Percentiles rank a stretch among this genome's conserved stretches.
phyloP scores from a whole-genome alignment of 2,329 filamentous ascomycete species.

The Dactylellina parvicollis region DNA sequence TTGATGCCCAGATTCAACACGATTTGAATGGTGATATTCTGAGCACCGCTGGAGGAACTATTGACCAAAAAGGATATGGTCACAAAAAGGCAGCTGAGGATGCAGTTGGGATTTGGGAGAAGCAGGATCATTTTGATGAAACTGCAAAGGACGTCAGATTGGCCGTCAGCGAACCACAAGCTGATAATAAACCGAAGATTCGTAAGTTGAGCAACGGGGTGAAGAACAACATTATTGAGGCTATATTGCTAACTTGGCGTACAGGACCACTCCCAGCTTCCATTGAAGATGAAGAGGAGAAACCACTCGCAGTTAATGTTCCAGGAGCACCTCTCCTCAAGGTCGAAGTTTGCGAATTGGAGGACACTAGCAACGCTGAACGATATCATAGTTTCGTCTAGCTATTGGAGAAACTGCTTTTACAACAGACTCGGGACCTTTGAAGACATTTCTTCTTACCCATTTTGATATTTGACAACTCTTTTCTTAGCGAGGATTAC shows the following conservation, averaged over 20 bases:
- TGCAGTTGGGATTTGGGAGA: neutral
- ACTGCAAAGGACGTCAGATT: too few species aligned
- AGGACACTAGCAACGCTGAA: conserved; percentile 11
- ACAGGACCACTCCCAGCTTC: neutral
- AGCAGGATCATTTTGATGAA: conserved; percentile 4
- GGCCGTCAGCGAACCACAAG: too few species aligned
- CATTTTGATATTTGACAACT: neutral
- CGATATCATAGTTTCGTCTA: conserved; percentile 20
- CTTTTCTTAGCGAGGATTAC: neutral
- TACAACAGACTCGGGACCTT: too few species aligned
- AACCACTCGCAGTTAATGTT: neutral
- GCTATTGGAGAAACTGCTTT: neutral
- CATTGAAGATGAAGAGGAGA: neutral
- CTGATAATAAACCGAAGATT: too few species aligned
- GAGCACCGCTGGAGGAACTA: neutral
- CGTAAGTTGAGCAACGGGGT: neutral
- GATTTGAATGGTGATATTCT: conserved; percentile 23
- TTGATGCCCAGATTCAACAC: neutral
- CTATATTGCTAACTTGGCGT: too few species aligned
- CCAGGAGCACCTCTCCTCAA: neutral
- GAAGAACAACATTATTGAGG: too few species aligned
- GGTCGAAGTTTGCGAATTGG: conserved; percentile 19
- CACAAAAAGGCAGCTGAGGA: neutral
- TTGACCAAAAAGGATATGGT: neutral
- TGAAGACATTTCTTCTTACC: neutral